Conservation (phyloP, 768 basidiomycete genomes). For the Boletus tylopilopsis region DNA sequence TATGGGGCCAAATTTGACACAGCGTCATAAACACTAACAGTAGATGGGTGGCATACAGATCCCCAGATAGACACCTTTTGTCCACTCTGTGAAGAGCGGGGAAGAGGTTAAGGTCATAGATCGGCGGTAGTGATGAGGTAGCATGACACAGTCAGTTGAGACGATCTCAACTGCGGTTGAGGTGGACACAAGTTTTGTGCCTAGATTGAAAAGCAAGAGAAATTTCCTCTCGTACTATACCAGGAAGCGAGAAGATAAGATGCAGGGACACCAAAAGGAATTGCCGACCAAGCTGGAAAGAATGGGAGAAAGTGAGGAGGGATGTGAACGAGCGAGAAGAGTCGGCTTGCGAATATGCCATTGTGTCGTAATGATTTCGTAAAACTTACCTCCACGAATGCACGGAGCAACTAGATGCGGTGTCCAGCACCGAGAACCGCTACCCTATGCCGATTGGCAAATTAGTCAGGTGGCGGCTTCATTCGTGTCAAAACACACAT, state of each 20-base stretch:
- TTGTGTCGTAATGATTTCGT: slow-evolving; percentile 31
- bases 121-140: slow-evolving; percentile 4
- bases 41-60: slow-evolving; percentile 23
- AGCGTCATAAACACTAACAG: slow-evolving; percentile 13
- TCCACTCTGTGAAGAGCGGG: slow-evolving; percentile 25
- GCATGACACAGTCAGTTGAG: slow-evolving; percentile 16
- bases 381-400: slow-evolving; percentile 25
- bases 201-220: background rate
- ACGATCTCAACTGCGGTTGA: slow-evolving; percentile 22
- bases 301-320: slow-evolving; percentile 3
- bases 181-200: slow-evolving; percentile 12
- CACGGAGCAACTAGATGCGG: slow-evolving; percentile 19
- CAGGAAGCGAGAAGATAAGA: slow-evolving; percentile 1
- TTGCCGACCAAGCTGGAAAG: background rate
- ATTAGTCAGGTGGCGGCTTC: slow-evolving; percentile 10
- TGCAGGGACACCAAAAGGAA: background rate
- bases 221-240: background rate
- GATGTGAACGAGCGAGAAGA: slow-evolving; percentile 12
- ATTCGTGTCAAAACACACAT: no score
- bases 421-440: slow-evolving; percentile 9
- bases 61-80: slow-evolving; percentile 35
- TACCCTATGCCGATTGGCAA: slow-evolving; percentile 16
- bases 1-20: slow-evolving; percentile 11
- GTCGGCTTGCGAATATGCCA: slow-evolving; percentile 16
- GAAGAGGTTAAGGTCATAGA: slow-evolving; percentile 3